phyloP scores from a whole-genome alignment of 495 filamentous ascomycete genomes.

The Paragyromitra xinjiangensis region DNA sequence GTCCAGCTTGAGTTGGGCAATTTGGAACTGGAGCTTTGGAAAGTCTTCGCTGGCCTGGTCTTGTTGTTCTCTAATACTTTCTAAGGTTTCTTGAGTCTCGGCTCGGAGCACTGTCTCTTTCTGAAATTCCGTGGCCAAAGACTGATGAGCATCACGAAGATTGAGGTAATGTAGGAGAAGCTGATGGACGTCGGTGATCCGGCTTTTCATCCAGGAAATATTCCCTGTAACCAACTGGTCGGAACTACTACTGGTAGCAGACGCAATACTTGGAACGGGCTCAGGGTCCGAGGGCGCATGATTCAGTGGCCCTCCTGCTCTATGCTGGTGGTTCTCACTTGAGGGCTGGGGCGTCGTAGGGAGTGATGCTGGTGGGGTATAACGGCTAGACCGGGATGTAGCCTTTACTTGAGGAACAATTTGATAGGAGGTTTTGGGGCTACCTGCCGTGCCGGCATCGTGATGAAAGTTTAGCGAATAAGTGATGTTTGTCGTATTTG shows the following conservation, averaged over 20 bases:
- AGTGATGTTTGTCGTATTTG: neutral
- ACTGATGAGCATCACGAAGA: slow-evolving; percentile 36
- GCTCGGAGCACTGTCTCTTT: slow-evolving; percentile 20
- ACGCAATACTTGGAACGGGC: neutral
- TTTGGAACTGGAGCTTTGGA: slow-evolving; percentile 42
- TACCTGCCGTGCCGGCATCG: neutral
- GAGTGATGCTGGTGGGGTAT: slow-evolving; percentile 1
- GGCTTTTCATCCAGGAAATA: slow-evolving; percentile 32
- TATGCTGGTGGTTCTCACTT: neutral
- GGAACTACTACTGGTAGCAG: neutral
- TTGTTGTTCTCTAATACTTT: slow-evolving; percentile 35
- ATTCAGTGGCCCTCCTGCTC: neutral
- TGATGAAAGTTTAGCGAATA: neutral
- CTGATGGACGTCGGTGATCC: slow-evolving; percentile 38
- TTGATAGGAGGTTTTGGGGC: neutral
- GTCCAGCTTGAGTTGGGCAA: slow-evolving; percentile 37
- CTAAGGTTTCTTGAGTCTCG: slow-evolving; percentile 29
- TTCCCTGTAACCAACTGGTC: neutral
- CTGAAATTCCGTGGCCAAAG: slow-evolving; percentile 11
- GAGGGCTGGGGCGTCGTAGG: neutral
- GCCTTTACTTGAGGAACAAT: neutral
- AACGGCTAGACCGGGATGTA: slow-evolving; percentile 6
- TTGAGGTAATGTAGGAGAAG: slow-evolving; percentile 40
- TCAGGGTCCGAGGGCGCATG: neutral
- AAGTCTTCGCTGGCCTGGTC: slow-evolving; percentile 38